Conservation (phyloP, 2,329 filamentous ascomycete genomes). For the Aspergillus sergii region DNA sequence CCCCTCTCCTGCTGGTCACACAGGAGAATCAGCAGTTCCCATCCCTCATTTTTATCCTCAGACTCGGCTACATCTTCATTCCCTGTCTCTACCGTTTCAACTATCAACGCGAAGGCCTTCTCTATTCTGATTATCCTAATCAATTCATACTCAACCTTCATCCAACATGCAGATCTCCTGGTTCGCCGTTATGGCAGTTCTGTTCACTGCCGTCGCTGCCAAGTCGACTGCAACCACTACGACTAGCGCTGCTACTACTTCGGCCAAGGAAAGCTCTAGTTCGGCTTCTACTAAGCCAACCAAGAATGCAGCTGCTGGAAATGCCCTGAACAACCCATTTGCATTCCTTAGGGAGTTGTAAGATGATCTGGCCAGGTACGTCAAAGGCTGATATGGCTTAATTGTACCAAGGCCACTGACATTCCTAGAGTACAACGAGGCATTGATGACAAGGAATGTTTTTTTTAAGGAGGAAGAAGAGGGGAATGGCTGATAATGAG, state of each 20-base stretch:
- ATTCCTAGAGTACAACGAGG: neutral
- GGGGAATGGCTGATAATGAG: neutral
- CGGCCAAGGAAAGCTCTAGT: neutral
- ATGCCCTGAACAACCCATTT: neutral
- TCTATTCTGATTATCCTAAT: neutral
- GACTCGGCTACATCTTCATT: neutral
- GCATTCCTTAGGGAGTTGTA: neutral
- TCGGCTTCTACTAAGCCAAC: neutral
- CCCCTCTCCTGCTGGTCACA: neutral
- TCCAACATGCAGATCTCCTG: neutral
- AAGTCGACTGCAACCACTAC: neutral
- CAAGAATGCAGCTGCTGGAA: neutral
- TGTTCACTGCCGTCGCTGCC: neutral
- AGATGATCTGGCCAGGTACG: neutral
- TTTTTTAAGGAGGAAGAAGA: no score
- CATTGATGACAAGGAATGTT: neutral
- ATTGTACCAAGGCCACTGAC: neutral
- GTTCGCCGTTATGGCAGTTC: neutral
- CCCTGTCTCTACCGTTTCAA: neutral
- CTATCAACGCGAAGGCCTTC: neutral
- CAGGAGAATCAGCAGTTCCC: neutral
- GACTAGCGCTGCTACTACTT: neutral
- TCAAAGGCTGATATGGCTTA: neutral
- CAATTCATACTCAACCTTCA: no score
- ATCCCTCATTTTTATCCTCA: neutral